Base-by-base conservation (phyloP, 371 early-diverging fungal genomes). In the Agmasoma carcini region DNA sequence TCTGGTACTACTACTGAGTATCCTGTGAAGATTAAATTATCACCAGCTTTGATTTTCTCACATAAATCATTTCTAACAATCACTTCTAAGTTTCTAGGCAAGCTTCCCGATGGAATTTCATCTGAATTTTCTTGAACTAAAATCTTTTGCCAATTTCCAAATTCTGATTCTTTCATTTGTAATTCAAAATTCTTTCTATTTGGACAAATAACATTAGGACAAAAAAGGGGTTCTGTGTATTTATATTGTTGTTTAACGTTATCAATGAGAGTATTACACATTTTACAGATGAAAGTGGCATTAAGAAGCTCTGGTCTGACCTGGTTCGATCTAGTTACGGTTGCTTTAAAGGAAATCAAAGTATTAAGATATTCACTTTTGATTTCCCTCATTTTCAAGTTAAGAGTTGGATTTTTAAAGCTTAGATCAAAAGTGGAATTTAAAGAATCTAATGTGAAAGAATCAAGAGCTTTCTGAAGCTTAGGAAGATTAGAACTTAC, bases 81-180 rank as follows among this genome's bases (percentile, higher is more conserved):
- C 2, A 95, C 88, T 65, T 96, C 96, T 72, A 98, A 78, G 15
- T 83, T 85, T 66, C 98, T 74, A 27, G 98, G 98, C 85, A 94
- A 89, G 60, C 85, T 83, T 44, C 97, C 97, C 7, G 87, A 81
- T 14, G 96, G 95, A 44, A 93, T 90, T 67, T 96, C 94, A 50
- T 83, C 82, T 20, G 92, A 79, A 63, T 87, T 88, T 77, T 98
- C 98, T 75, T 98, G 98, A 43, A 98, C 80, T 26, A 93, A 79
- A 23, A 95, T 81, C 63, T 86, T 82, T 77, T 98, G 96, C 93
- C 93, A 98, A 75, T 96, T 92, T 30, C 81, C 80, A 73, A 95
- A 98, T 59, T 80, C 80, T 67, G 83, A 85, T 68, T 85, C 81
- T 61, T 85, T 86, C 23, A 86, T 78, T 45, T 81, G 72, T 30